Evolutionary conservation across 2,329 filamentous ascomycete species (phyloP), one percentile per base, ranked within the genome.

Genomic region (Trichoderma endophyticum): DNA sequence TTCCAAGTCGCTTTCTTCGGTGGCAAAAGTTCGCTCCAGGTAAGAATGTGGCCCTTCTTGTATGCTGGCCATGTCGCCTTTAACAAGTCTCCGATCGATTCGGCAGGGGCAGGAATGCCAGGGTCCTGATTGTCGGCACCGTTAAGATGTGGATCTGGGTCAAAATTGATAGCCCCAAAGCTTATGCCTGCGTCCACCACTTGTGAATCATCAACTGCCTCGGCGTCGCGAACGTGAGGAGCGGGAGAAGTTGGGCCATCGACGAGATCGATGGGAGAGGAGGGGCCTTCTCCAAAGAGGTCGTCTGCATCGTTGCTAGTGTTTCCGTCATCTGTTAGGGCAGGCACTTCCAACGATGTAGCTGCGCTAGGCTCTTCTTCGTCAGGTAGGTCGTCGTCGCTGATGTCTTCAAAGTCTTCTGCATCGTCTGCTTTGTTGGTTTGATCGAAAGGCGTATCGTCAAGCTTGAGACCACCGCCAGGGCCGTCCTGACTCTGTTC

Each of bases 371-470:
- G 82, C 70, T 90, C 88, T 74, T 95, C 93, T 74, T 96, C 93
- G 7, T 96, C 93, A 12, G 94, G 92, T 8, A 97, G 86, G 74
- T 98, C 95, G 79, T 97, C 94, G 79, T 98, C 95, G 75, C 92
- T 92, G 74, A 98, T 95, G 78, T 97, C 93, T 79, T 93, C 94
- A 77, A 87, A 99, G 79, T 99, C 96, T 74, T 96, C 84, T 54
- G 96, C 96, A 82, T 98, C 93, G 73, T 94, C 94, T 70, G 94
- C 95, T 82, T 99, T 99, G 80, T 94, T 92, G 7, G 86, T 85
- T 75, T 90, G 86, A 75, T 91, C 90, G 74, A 91, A 87, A 28
- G 85, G 81, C 14, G 77, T 80, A 61, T 82, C 81, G 73, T 86
- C 82, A 72, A 89, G 78, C 65, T 83, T 82, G 5, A 84, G 78